Base-by-base conservation (phyloP, 495 filamentous ascomycete species). In the Margaritispora aquatica region DNA sequence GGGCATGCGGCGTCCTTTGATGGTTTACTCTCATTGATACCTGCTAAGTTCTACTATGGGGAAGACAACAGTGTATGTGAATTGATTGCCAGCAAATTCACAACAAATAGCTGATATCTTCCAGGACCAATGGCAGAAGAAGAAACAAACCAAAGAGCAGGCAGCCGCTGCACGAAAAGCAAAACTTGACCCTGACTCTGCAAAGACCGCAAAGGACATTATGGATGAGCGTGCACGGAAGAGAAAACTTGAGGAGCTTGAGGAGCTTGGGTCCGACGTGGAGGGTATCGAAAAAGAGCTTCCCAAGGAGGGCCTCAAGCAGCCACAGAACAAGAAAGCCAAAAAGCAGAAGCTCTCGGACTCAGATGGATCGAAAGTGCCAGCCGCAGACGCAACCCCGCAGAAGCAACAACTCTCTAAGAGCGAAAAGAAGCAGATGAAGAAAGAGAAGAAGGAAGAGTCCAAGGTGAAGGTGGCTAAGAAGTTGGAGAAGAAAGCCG, bases 31-130 rank as follows among this genome's bases (percentile, higher is more conserved):
- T 93, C 92, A 24, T 77, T 98, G 50, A 96, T 96, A 67, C 94
- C 94, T 26, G 92, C 90, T 21, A 92, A 93, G 71, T 84, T 88
- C 65, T 96, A 96, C 73, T 96, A 94, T 69, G 89, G 86, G 38
- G 86, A 92, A 66, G 90, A 95, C 65, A 85, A 76, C 41, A 92
- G 76, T 74, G 92, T 96, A 86, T 64, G 90, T 86, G 54, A 44
- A 44, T 20, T 13, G 10, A 8, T 23, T 26, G 10, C 20, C 19
- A 2, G 31, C 49, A 31, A 41, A 7, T 22, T 47, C 22, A 48
- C 61, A 56, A 41, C 17, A 26, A 47, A n/a, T 36, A 10, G 38
- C 24, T 36, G 29, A 41, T 34, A n/a, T 51, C 63, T 65, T 57
- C 69, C 70, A 92, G 86, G 81, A 89, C 59, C 89, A 93, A 83